Evolutionary conservation across 2,329 filamentous ascomycete species (phyloP).

Genomic region (Elsinoe ampelina): DNA sequence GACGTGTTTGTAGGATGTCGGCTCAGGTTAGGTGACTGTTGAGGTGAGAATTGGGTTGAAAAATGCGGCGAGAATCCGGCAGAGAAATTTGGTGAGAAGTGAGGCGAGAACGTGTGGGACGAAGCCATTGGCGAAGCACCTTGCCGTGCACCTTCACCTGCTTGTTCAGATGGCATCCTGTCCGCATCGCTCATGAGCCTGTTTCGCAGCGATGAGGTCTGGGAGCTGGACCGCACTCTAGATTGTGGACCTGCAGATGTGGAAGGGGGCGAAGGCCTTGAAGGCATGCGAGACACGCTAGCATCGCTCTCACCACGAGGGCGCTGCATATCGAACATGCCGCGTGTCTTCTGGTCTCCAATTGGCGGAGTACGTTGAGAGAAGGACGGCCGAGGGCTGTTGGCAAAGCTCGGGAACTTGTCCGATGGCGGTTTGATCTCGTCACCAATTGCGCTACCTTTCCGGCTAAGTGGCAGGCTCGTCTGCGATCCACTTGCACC

Average conservation of each 20-base stretch:
- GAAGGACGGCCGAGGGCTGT: constrained; percentile 10
- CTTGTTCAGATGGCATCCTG: not conserved
- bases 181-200: constrained; percentile 2
- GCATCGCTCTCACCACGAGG: constrained; percentile 30
- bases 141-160: not conserved
- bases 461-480: constrained; percentile 3
- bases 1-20: not conserved
- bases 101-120: constrained; percentile 1
- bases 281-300: constrained; percentile 18
- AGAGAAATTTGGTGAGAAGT: constrained; percentile 2
- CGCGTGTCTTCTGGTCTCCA: constrained; percentile 8
- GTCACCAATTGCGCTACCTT: not conserved
- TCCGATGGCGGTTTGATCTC: not conserved
- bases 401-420: constrained; percentile 6
- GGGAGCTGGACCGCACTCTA: constrained; percentile 48
- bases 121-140: constrained; percentile 2
- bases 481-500: constrained; percentile 14
- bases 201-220: constrained; percentile 43
- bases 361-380: constrained; percentile 12
- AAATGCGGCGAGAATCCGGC: constrained; percentile 9
- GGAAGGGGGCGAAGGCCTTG: constrained; percentile 27
- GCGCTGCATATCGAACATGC: constrained; percentile 11
- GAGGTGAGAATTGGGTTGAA: constrained; percentile 19
- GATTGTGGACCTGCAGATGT: constrained; percentile 30
- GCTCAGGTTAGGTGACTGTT: constrained; percentile 20